A percentile compares a stretch with the other conserved stretches of the same genome.
These are phyloP conservation scores for Nelumbo lutea DNA, from an alignment of 164 flowering plant genomes.

Conservation along the genomic window DNA sequence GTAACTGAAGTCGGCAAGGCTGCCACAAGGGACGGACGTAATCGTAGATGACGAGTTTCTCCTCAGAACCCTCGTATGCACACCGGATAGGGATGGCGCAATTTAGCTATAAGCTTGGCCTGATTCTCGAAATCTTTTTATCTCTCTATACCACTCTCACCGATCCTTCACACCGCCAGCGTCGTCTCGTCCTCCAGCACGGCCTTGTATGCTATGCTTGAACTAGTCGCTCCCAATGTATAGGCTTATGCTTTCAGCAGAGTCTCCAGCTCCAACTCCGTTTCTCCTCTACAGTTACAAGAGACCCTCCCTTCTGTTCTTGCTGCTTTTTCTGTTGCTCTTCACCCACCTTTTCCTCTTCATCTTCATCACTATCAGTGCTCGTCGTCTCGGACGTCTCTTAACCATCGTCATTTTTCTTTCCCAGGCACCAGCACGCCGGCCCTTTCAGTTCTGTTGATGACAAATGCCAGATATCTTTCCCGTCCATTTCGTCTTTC, in stretches of 20 bases:
- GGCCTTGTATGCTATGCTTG: slow-evolving; percentile 92
- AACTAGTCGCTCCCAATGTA: slow-evolving; percentile 79
- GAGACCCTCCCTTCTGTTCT: slow-evolving; percentile 33
- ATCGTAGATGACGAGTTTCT: slow-evolving; percentile 91
- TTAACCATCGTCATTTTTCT: slow-evolving; percentile 18
- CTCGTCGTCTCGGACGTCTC: slow-evolving; percentile 39
- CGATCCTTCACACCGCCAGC: slow-evolving; percentile 77
- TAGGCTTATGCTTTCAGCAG: slow-evolving; percentile 89
- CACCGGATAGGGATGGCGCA: slow-evolving; percentile 83
- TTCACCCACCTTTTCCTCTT: slow-evolving; percentile 15
- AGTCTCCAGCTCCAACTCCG: slow-evolving; percentile 73
- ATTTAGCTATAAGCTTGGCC: slow-evolving; percentile 60
- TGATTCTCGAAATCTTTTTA: slow-evolving; percentile 76
- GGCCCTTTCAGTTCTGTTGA: slow-evolving; percentile 9
- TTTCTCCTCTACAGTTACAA: slow-evolving; percentile 76
- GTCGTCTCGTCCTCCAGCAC: slow-evolving; percentile 64
- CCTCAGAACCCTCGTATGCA: slow-evolving; percentile 83
- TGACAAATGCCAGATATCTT: slow-evolving; percentile 4
- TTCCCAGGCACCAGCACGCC: slow-evolving; percentile 38
- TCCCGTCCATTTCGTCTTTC: slow-evolving; percentile 5
- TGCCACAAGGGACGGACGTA: slow-evolving; percentile 85
- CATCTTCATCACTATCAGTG: slow-evolving; percentile 16
- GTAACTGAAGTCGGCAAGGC: slow-evolving; percentile 77
- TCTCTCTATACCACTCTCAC: slow-evolving; percentile 57
- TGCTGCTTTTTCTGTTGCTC: slow-evolving; percentile 9